Base-by-base conservation (phyloP, 768 basidiomycete genomes). In the Russula sp. region DNA sequence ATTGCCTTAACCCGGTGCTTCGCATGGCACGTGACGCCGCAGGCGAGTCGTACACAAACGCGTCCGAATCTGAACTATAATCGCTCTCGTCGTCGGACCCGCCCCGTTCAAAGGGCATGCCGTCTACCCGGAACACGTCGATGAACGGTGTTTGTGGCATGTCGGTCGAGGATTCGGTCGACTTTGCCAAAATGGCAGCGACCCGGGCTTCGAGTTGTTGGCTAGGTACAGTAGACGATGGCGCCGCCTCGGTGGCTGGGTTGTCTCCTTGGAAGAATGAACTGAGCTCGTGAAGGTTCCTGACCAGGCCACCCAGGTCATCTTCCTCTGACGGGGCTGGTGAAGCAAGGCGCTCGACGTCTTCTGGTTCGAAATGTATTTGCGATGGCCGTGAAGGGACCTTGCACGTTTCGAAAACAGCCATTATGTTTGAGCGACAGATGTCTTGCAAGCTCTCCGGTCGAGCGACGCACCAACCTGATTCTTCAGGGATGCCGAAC, bases 401-500 rank as follows among this genome's bases (percentile, higher is more conserved):
- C 39, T 85, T 85, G 72, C 88, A 93, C 5, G 90, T 89, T 67
- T 91, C 91, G 66, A 90, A 93, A 13, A 96, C 89, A 2, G 90
- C 89, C 74, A 86, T 81, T 66, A 95, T 80, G 70, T 94, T 95
- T 47, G 82, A 77, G 50, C 90, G 81, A 68, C 90, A 94, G 22
- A 78, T 77, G 3, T 81, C 80, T 35, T 85, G 81, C 34, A 82
- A 77, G 18, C 77, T 76, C 57, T 87, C 85, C 7, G 83, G 79
- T 68, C 84, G 85, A 27, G 91, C 83, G 52, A 94, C 81, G 66
- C 84, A 89, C 94, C 94, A 97, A 18, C 94, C 94, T 3, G 89
- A 91, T 44, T 86, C 84, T 60, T 87, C 80, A 1, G 90, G 87
- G 27, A 91, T 78, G 16, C 94, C 92, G 70, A 95, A 95, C 13